Percentiles rank a stretch among this genome's conserved stretches.
These are phyloP conservation scores for Zopfochytrium polystomum DNA, from an alignment of 371 early-diverging fungal species.

Conservation along the genomic window DNA sequence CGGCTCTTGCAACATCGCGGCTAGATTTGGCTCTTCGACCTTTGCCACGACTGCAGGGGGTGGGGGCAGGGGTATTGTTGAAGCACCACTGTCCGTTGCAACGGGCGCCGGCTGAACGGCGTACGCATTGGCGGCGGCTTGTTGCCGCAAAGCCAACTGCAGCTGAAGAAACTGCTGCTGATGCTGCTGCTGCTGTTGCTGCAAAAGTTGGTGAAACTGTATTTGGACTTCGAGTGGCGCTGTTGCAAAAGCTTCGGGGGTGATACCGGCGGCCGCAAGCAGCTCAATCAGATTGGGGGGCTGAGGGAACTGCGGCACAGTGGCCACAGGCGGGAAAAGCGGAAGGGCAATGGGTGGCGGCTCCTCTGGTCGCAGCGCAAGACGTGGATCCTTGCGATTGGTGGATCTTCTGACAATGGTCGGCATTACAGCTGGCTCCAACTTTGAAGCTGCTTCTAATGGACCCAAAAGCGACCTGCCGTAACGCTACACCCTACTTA, in stretches of 20 bases:
- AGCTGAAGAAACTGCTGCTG: not conserved
- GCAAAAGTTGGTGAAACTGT: constrained; percentile 1
- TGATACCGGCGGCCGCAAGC: not conserved
- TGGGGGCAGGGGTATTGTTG: not conserved
- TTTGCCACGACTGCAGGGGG: not conserved
- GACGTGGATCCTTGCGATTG: constrained; percentile 1
- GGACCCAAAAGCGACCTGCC: no score
- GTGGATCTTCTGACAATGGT: not conserved
- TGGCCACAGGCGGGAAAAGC: not conserved
- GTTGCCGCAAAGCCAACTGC: not conserved
- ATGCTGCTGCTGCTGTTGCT: not conserved
- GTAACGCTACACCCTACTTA: no score
- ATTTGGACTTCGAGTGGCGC: not conserved
- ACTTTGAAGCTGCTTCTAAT: no score
- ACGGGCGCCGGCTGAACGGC: constrained; percentile 1
- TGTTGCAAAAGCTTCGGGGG: constrained; percentile 1
- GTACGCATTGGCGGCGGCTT: not conserved
- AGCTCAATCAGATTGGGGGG: not conserved
- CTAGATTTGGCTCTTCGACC: not conserved
- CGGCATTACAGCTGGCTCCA: not conserved
- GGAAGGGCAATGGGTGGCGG: not conserved
- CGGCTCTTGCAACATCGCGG: not conserved
- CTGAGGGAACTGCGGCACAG: not conserved
- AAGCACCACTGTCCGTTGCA: constrained; percentile 1
- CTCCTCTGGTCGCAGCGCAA: not conserved